Percentiles rank a stretch among this genome's conserved stretches.
Evolutionary conservation across 495 filamentous ascomycete genomes (phyloP).

Genomic region (Tirmania nivea): DNA sequence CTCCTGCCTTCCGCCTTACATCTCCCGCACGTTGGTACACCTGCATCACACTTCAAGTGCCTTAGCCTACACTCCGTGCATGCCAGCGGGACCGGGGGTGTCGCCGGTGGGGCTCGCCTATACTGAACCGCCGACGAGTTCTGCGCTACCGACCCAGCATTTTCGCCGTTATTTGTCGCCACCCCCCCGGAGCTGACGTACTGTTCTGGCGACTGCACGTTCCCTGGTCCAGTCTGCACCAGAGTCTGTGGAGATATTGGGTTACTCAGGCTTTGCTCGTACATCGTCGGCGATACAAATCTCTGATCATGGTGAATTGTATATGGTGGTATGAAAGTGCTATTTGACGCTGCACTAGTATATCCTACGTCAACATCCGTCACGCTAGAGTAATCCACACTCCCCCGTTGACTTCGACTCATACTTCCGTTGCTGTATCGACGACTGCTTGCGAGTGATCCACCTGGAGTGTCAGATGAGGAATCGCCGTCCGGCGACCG

Average conservation of each 20-base stretch:
- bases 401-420: background rate
- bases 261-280: background rate
- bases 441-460: background rate
- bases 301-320: background rate
- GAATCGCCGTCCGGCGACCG: background rate
- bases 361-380: background rate
- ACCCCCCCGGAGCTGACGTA: no score
- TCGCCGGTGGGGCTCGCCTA: background rate
- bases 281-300: background rate
- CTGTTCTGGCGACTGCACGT: background rate
- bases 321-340: background rate
- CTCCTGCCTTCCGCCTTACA: slow-evolving; percentile 24
- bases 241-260: background rate
- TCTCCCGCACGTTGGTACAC: slow-evolving; percentile 24
- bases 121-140: no score
- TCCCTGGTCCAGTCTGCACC: background rate
- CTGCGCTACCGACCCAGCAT: no score
- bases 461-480: background rate
- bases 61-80: slow-evolving; percentile 35
- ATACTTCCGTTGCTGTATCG: background rate
- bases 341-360: background rate
- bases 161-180: no score
- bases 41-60: slow-evolving; percentile 35
- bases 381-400: background rate
- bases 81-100: slow-evolving; percentile 26